phyloP scores from a whole-genome alignment of 352 stramenopile species.

The Phytophthora hybrid region DNA sequence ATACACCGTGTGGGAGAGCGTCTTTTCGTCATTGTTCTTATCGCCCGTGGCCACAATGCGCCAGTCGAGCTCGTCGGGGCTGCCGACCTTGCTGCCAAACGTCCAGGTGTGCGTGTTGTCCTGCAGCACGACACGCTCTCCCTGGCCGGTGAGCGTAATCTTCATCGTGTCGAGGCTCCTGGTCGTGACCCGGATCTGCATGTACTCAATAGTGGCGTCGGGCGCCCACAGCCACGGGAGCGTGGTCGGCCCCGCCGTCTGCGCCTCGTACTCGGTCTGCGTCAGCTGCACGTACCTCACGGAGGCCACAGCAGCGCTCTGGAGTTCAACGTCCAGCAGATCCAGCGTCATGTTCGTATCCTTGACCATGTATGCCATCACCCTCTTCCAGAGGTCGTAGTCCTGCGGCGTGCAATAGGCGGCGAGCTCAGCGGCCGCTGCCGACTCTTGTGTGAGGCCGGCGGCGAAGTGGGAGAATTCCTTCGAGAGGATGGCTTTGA shows the following conservation, averaged over 20 bases:
- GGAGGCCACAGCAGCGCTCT: slow-evolving; percentile 36
- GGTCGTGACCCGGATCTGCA: slow-evolving; percentile 46
- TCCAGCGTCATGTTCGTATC: slow-evolving; percentile 48
- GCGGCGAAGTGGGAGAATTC: slow-evolving; percentile 44
- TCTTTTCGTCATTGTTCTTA: slow-evolving; percentile 39
- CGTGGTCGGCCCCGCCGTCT: slow-evolving; percentile 22
- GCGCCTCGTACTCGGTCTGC: slow-evolving; percentile 36
- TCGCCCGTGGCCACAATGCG: slow-evolving; percentile 40
- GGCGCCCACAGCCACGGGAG: slow-evolving; percentile 32
- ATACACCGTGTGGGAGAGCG: slow-evolving; percentile 39
- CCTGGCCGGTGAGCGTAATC: slow-evolving; percentile 52
- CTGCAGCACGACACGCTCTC: slow-evolving; percentile 48
- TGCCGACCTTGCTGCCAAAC: slow-evolving; percentile 47
- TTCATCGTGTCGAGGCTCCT: slow-evolving; percentile 47
- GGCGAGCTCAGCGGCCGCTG: slow-evolving; percentile 22
- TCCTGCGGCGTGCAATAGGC: slow-evolving; percentile 45
- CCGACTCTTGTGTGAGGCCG: slow-evolving; percentile 15
- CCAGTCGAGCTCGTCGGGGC: slow-evolving; percentile 47
- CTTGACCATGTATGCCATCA: slow-evolving; percentile 28
- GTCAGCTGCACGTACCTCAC: slow-evolving; percentile 51
- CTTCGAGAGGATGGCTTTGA: slow-evolving; percentile 45
- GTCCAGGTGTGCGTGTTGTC: slow-evolving; percentile 47
- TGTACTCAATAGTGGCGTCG: slow-evolving; percentile 49
- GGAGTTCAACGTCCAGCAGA: slow-evolving; percentile 44
- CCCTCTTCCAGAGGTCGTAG: slow-evolving; percentile 35